Percentiles rank a stretch among this genome's conserved stretches.
phyloP scores from a whole-genome alignment of 2,329 filamentous ascomycete genomes.

The Graphilbum fragrans region DNA sequence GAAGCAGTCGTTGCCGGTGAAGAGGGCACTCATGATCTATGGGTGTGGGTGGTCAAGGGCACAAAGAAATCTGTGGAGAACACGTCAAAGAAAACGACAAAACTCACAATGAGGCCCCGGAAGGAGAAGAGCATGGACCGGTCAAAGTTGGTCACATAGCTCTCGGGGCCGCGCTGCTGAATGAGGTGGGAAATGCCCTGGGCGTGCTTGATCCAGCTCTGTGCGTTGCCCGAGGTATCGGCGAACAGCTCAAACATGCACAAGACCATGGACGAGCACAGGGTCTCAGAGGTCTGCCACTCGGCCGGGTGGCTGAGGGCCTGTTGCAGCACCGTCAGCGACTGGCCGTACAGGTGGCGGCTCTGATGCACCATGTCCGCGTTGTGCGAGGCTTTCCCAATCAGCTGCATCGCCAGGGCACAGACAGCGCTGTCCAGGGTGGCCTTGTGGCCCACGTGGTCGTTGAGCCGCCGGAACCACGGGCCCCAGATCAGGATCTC shows the following conservation, averaged over 20 bases:
- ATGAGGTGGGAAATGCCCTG: slow-evolving; percentile 24
- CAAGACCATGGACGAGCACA: slow-evolving; percentile 27
- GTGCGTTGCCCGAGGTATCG: slow-evolving; percentile 20
- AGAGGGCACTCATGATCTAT: slow-evolving; percentile 26
- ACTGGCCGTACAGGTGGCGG: slow-evolving; percentile 24
- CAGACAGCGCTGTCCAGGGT: slow-evolving; percentile 26
- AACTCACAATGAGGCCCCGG: slow-evolving; percentile 22
- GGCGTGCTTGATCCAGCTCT: slow-evolving; percentile 27
- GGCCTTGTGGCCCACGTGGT: slow-evolving; percentile 20
- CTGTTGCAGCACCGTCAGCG: slow-evolving; percentile 21
- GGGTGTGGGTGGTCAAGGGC: not conserved
- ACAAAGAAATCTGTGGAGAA: too few species aligned
- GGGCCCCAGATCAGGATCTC: slow-evolving; percentile 18
- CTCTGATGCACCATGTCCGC: slow-evolving; percentile 19
- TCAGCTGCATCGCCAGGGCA: slow-evolving; percentile 23
- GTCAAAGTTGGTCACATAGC: slow-evolving; percentile 22
- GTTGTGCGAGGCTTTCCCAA: slow-evolving; percentile 21
- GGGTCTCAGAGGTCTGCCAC: slow-evolving; percentile 27
- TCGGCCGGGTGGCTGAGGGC: slow-evolving; percentile 22
- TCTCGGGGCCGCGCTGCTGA: slow-evolving; percentile 23
- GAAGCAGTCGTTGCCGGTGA: slow-evolving; percentile 24
- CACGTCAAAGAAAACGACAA: not conserved
- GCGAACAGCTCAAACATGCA: slow-evolving; percentile 30
- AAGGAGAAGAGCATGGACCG: slow-evolving; percentile 25
- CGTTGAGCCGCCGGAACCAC: slow-evolving; percentile 14